Conservation (phyloP, 768 basidiomycete species). For the Tubosaeta brunneosetosa region DNA sequence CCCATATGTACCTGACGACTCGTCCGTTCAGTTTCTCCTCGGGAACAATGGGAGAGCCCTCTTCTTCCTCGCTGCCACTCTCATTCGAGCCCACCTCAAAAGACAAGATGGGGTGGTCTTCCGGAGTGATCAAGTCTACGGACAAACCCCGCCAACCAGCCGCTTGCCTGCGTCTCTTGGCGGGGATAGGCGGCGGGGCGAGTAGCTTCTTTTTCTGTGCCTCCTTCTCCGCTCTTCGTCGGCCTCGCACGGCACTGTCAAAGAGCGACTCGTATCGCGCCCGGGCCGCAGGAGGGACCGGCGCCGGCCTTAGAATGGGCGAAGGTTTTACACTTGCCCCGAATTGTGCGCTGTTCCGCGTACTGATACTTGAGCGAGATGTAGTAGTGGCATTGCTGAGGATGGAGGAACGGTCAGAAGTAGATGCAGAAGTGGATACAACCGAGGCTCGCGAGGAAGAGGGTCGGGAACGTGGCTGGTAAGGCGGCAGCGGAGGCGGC, state of each 20-base stretch:
- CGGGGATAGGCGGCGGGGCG: slow-evolving; percentile 34
- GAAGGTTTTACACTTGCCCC: slow-evolving; percentile 14
- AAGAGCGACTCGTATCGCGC: slow-evolving; percentile 68
- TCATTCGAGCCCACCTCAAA: slow-evolving; percentile 10
- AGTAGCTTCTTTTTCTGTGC: slow-evolving; percentile 24
- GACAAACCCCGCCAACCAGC: slow-evolving; percentile 74
- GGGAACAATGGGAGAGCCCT: slow-evolving; percentile 24
- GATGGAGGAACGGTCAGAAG: slow-evolving; percentile 63
- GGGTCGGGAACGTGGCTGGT: slow-evolving; percentile 23
- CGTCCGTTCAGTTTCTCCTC: slow-evolving; percentile 53
- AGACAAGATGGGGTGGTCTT: slow-evolving; percentile 25
- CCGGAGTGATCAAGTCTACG: slow-evolving; percentile 56
- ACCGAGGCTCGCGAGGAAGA: slow-evolving; percentile 37
- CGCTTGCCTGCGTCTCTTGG: slow-evolving; percentile 48
- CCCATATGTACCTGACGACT: slow-evolving; percentile 61
- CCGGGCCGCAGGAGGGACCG: slow-evolving; percentile 60
- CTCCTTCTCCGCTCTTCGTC: slow-evolving; percentile 36
- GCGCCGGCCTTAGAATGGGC: slow-evolving; percentile 51
- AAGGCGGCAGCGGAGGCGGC: slow-evolving; percentile 37
- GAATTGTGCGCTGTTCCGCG: slow-evolving; percentile 26
- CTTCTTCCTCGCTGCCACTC: slow-evolving; percentile 28
- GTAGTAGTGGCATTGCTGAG: slow-evolving; percentile 42
- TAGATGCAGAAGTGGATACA: slow-evolving; percentile 35
- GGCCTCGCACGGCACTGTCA: slow-evolving; percentile 50
- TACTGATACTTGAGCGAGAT: slow-evolving; percentile 37